A percentile compares a stretch with the other conserved stretches of the same genome.
Evolutionary conservation across 2,329 filamentous ascomycete species (phyloP).

Genomic region (Calonectria hawksworthii): DNA sequence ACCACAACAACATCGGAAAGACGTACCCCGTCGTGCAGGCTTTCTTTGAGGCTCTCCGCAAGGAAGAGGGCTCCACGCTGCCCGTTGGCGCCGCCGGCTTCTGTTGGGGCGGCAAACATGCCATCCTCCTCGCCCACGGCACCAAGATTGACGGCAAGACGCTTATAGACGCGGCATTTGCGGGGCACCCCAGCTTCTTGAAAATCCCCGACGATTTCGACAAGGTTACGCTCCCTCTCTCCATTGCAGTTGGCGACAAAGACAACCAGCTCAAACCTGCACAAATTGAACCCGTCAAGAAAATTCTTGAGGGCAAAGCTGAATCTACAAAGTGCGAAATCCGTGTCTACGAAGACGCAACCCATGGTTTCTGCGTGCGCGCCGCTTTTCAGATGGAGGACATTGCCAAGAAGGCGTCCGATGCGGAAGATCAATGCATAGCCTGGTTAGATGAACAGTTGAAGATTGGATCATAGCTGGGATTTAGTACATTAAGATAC

Average conservation of each 20-base stretch:
- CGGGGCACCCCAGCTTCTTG: slow-evolving; percentile 66
- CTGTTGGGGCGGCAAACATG: slow-evolving; percentile 74
- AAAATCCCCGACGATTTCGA: slow-evolving; percentile 62
- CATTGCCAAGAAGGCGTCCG: slow-evolving; percentile 44
- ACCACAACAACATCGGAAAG: slow-evolving; percentile 48
- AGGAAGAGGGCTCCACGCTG: slow-evolving; percentile 46
- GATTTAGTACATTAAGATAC: background rate
- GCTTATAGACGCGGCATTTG: slow-evolving; percentile 66
- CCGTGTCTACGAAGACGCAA: slow-evolving; percentile 53
- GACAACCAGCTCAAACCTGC: slow-evolving; percentile 56
- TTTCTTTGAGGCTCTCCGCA: slow-evolving; percentile 55
- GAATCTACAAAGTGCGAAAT: slow-evolving; percentile 53
- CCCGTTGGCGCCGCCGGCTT: slow-evolving; percentile 69
- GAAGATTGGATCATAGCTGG: slow-evolving; percentile 10
- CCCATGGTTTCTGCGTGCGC: slow-evolving; percentile 58
- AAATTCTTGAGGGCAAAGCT: slow-evolving; percentile 52
- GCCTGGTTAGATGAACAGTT: slow-evolving; percentile 50
- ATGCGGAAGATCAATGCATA: slow-evolving; percentile 52
- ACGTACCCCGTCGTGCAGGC: slow-evolving; percentile 51
- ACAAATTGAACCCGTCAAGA: slow-evolving; percentile 51
- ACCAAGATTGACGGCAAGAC: slow-evolving; percentile 45
- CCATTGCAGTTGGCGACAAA: slow-evolving; percentile 60
- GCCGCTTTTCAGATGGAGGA: slow-evolving; percentile 47
- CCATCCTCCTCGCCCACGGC: slow-evolving; percentile 61
- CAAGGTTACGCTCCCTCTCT: slow-evolving; percentile 58